Evolutionary conservation across 2,329 filamentous ascomycete genomes (phyloP).

Genomic region (Neocatenulostroma microsporum): DNA sequence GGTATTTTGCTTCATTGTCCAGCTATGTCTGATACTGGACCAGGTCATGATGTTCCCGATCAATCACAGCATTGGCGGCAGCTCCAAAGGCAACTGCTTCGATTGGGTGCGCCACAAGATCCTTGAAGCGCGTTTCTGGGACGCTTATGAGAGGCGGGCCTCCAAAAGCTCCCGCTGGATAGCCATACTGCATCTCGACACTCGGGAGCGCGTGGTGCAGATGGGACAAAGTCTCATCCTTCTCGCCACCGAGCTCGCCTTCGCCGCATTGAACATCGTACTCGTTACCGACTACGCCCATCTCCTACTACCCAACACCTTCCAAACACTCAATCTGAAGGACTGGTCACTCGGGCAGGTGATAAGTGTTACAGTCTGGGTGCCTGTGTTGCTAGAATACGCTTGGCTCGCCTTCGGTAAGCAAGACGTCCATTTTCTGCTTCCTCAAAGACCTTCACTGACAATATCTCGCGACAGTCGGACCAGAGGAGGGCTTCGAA

Average conservation of each 20-base stretch:
- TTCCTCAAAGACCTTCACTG: not conserved
- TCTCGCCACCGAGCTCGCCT: conserved; percentile 7
- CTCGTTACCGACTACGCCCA: conserved; percentile 9
- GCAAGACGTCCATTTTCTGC: no score
- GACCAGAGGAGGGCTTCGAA: conserved; percentile 5
- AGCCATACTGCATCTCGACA: conserved; percentile 1
- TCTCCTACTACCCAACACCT: conserved; percentile 6
- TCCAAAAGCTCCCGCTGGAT: conserved; percentile 1
- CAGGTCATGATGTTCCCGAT: conserved; percentile 6
- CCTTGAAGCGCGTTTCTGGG: not conserved
- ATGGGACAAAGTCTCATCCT: conserved; percentile 6
- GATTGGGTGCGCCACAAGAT: conserved; percentile 5
- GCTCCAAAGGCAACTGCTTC: conserved; percentile 2
- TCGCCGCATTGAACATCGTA: conserved; percentile 6
- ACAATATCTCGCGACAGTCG: not conserved
- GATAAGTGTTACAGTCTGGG: conserved; percentile 11
- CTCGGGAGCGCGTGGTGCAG: conserved; percentile 1
- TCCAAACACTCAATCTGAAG: conserved; percentile 7
- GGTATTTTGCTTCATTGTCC: conserved; percentile 9
- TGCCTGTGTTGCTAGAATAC: conserved; percentile 10
- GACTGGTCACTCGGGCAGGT: conserved; percentile 14
- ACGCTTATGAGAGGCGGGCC: not conserved
- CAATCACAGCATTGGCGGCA: not conserved
- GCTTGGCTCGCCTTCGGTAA: conserved; percentile 1
- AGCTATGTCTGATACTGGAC: conserved; percentile 11